These are phyloP conservation scores for Globisporangium solare DNA, from an alignment of 352 stramenopile genomes.

Conservation along the genomic window DNA sequence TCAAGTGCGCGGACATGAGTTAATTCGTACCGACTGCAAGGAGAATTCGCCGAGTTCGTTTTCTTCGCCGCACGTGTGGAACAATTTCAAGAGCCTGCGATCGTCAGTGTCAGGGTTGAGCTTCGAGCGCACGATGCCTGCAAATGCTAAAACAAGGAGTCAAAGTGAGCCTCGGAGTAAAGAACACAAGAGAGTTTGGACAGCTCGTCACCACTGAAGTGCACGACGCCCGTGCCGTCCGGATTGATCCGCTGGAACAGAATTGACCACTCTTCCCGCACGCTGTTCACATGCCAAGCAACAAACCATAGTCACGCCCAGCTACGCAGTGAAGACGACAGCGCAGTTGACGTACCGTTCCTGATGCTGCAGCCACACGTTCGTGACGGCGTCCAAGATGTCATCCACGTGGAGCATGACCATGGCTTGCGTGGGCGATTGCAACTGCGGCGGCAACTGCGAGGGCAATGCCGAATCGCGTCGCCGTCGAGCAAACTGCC, in stretches of 20 bases:
- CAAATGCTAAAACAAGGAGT: constrained; percentile 31
- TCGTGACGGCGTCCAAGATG: constrained; percentile 66
- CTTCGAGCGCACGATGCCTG: constrained; percentile 49
- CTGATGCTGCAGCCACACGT: constrained; percentile 64
- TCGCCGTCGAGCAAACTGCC: background rate
- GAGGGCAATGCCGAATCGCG: constrained; percentile 9
- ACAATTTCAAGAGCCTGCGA: constrained; percentile 57
- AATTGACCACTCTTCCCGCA: constrained; percentile 52
- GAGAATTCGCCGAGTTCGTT: constrained; percentile 77
- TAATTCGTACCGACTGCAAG: constrained; percentile 40
- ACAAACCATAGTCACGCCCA: background rate
- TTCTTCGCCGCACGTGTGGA: constrained; percentile 73
- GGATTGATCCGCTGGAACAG: constrained; percentile 61
- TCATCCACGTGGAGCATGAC: constrained; percentile 56
- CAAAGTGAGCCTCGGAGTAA: constrained; percentile 1
- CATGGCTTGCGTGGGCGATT: background rate
- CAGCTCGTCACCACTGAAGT: constrained; percentile 37
- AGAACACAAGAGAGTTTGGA: background rate
- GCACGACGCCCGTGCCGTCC: constrained; percentile 53
- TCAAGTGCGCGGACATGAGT: background rate
- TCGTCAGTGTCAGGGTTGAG: constrained; percentile 36
- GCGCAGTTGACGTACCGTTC: constrained; percentile 22
- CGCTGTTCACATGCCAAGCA: constrained; percentile 15
- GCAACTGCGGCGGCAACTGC: constrained; percentile 2
- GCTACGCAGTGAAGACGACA: background rate